A percentile compares a stretch with the other conserved stretches of the same genome.
These are phyloP conservation scores for Phlyctochytrium bullatum DNA, from an alignment of 192 early-diverging fungal genomes.

Conservation along the genomic window DNA sequence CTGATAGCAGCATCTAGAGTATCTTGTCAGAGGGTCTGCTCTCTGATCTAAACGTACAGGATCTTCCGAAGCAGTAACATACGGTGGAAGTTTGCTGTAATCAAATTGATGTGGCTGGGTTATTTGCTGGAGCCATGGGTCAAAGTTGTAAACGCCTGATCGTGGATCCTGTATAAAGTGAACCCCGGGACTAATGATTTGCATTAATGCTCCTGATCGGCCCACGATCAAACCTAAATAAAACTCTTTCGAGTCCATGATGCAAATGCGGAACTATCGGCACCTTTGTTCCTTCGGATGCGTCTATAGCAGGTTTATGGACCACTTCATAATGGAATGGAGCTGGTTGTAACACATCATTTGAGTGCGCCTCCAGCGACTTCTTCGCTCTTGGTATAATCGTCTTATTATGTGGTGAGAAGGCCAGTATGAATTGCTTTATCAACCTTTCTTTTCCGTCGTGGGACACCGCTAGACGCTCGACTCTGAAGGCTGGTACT, in stretches of 20 bases:
- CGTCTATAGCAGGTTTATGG: background rate
- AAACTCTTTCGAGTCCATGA: conserved; percentile 62
- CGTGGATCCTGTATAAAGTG: conserved; percentile 77
- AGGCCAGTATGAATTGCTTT: too few relatives aligned
- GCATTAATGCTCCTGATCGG: too few relatives aligned
- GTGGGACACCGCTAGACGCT: too few relatives aligned
- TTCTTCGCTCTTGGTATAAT: too few relatives aligned
- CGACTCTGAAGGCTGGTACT: too few relatives aligned
- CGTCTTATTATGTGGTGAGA: too few relatives aligned
- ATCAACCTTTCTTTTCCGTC: too few relatives aligned
- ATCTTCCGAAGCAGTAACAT: conserved; percentile 79
- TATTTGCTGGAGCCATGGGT: conserved; percentile 75
- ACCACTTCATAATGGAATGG: background rate
- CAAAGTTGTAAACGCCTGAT: conserved; percentile 75
- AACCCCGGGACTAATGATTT: conserved; percentile 66
- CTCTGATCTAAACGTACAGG: conserved; percentile 8
- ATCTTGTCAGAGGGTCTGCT: background rate
- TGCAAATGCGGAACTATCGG: conserved; percentile 44
- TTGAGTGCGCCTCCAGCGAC: too few relatives aligned
- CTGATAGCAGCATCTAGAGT: conserved; percentile 1
- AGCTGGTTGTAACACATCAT: too few relatives aligned
- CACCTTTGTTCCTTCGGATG: too few relatives aligned
- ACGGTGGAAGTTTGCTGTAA: conserved; percentile 73
- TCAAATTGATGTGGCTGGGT: conserved; percentile 79
- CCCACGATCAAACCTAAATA: conserved; percentile 54